Conservation (phyloP, 371 early-diverging fungal species). For the Mucor indicus region DNA sequence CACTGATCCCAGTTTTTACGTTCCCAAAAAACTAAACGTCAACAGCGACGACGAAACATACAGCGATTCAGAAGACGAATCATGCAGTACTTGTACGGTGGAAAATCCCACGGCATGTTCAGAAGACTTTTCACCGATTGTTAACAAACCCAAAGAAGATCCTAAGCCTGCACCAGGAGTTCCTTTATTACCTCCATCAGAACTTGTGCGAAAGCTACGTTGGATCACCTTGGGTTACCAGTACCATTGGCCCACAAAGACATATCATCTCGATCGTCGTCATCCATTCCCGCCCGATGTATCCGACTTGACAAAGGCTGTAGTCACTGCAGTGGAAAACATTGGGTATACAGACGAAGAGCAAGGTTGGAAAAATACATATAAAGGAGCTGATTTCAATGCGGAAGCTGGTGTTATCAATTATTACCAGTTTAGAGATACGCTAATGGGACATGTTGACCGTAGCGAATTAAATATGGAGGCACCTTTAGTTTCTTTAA, state of each 20-base stretch:
- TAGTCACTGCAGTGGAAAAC: slow-evolving; percentile 56
- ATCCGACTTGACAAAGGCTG: slow-evolving; percentile 51
- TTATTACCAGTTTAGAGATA: slow-evolving; percentile 84
- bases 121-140: slow-evolving; percentile 18
- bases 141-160: slow-evolving; percentile 19
- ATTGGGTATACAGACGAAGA: slow-evolving; percentile 25
- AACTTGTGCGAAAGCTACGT: slow-evolving; percentile 62
- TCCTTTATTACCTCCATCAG: slow-evolving; percentile 38
- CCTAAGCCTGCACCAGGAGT: slow-evolving; percentile 32
- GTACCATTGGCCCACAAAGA: slow-evolving; percentile 89
- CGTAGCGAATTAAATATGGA: slow-evolving; percentile 86
- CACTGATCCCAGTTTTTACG: slow-evolving; percentile 20
- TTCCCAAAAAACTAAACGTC: slow-evolving; percentile 8
- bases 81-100: neutral
- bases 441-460: slow-evolving; percentile 94
- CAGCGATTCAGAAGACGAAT: slow-evolving; percentile 1
- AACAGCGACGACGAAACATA: slow-evolving; percentile 5
- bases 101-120: slow-evolving; percentile 18
- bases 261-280: slow-evolving; percentile 60
- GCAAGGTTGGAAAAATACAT: slow-evolving; percentile 28
- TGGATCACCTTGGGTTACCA: slow-evolving; percentile 91
- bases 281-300: slow-evolving; percentile 58
- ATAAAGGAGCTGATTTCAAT: slow-evolving; percentile 50
- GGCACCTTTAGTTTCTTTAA: slow-evolving; percentile 70
- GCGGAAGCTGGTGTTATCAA: slow-evolving; percentile 95